Evolutionary conservation across 2,329 filamentous ascomycete genomes (phyloP).

Genomic region (Fusarium sulawesiense): DNA sequence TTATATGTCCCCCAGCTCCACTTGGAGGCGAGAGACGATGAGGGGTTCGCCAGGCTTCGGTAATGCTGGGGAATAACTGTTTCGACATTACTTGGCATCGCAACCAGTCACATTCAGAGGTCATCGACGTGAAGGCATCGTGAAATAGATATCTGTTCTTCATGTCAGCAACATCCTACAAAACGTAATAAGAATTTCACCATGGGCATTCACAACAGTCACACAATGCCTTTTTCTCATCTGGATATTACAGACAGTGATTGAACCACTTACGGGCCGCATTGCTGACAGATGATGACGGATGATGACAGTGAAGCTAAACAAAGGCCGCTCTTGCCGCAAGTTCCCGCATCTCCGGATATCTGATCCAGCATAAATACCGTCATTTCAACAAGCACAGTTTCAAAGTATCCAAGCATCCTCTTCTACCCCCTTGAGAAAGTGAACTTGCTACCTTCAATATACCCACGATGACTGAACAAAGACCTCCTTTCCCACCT

Average conservation of each 20-base stretch:
- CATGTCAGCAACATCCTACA: not conserved
- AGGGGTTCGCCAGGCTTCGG: not conserved
- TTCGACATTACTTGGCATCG: not conserved
- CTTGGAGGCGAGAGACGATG: not conserved
- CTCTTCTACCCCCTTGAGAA: not conserved
- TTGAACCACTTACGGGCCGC: not conserved
- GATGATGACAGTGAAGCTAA: not conserved
- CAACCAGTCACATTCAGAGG: not conserved
- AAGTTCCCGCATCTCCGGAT: not conserved
- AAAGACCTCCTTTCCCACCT: constrained; percentile 68
- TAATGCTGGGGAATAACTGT: not conserved
- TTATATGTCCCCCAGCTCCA: not conserved
- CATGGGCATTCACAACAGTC: not conserved
- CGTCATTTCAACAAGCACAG: not conserved
- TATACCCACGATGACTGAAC: constrained; percentile 23
- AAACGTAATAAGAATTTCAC: not conserved
- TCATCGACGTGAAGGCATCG: not conserved
- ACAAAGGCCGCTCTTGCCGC: constrained; percentile 3
- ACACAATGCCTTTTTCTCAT: not conserved
- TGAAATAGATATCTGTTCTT: not conserved
- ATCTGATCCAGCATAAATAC: not conserved
- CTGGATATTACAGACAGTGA: not conserved
- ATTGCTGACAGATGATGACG: not conserved
- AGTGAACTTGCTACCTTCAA: fast-evolving
- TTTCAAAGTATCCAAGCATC: not conserved